Percentiles rank a stretch among this genome's conserved stretches.
Evolutionary conservation across 164 flowering plant genomes (phyloP).

Genomic region (Chimonanthus praecox): DNA sequence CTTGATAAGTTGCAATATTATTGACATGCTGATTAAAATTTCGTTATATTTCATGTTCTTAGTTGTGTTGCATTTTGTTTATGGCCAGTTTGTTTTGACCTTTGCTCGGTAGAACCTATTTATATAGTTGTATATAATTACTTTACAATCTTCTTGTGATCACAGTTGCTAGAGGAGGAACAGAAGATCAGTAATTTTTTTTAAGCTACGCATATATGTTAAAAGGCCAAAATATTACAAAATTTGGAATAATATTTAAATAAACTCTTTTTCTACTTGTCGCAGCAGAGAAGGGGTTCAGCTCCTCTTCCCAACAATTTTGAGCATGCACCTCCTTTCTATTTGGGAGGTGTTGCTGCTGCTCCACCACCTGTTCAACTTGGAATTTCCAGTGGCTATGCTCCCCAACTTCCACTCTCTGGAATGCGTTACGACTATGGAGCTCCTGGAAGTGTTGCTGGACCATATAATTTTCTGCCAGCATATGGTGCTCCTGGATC

Average conservation of each 20-base stretch:
- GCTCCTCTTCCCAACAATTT: conserved; percentile 27
- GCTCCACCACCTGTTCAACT: conserved; percentile 30
- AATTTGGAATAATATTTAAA: background rate
- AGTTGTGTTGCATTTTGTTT: background rate
- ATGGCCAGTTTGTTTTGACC: background rate
- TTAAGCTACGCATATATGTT: too few species aligned
- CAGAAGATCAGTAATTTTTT: too few species aligned
- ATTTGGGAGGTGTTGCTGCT: conserved; percentile 36
- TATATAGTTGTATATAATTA: too few species aligned
- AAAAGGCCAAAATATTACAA: background rate
- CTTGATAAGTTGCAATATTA: background rate
- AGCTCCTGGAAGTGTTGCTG: conserved; percentile 23
- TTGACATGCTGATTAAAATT: too few species aligned
- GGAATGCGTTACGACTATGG: conserved; percentile 31
- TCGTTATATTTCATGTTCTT: too few species aligned
- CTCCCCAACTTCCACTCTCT: conserved; percentile 24
- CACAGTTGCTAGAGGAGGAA: too few species aligned
- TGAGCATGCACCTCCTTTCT: conserved; percentile 29
- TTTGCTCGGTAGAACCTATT: background rate
- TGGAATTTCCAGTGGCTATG: conserved; percentile 28
- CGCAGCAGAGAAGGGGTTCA: conserved; percentile 26
- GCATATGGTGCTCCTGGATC: conserved; percentile 25
- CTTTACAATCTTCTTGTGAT: too few species aligned
- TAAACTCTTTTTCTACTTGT: conserved; percentile 8
- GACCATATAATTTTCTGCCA: conserved; percentile 27